Base-by-base conservation (phyloP, 768 basidiomycete species). In the Rhodotorula kratochvilovae region DNA sequence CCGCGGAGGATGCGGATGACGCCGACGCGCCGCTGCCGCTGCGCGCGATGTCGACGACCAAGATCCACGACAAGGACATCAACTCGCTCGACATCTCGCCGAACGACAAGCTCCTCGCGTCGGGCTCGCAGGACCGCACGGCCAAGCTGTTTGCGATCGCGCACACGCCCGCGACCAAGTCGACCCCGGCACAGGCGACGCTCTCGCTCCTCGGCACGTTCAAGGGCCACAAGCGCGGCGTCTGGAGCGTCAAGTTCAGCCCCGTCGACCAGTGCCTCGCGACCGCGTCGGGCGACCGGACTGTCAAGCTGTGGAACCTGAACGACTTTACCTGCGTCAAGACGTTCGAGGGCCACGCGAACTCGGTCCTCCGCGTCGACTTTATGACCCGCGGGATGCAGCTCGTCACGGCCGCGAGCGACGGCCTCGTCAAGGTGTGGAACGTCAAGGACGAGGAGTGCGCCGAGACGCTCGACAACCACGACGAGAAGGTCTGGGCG, bases 401-500 rank as follows among this genome's bases (percentile, higher is more conserved):
- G 81, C 82, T 99, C 51, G 89, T 92, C 58, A 95, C 91, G 70
- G 84, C 91, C 25, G 92, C 90, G 17, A 92, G 93, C 25, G 96
- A 99, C 79, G 96, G 96, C 45, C 82, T 99, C 54, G 90, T 98
- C 71, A 99, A 98, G 82, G 73, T 99, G 36, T 99, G 96, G 96
- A 92, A 89, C 80, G 84, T 95, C 63, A 85, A 85, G 76, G 88
- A 90, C 62, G 96, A 98, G 79, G 87, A 90, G 76, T 97, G 94
- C 76, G 83, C 86, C 13, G 83, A 87, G 27, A 98, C 95, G 11
- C 82, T 99, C 80, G 96, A 99, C 80, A 95, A 95, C 77, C 96
- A 99, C 77, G 92, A 96, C 80, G 95, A 97, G 73, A 98, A 97
- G 85, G 88, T 99, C n/a, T 99, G 96, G 96, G 93, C 94, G 2